These are phyloP conservation scores for Xylona heveae DNA, from an alignment of 495 filamentous ascomycete genomes.

Conservation along the genomic window DNA sequence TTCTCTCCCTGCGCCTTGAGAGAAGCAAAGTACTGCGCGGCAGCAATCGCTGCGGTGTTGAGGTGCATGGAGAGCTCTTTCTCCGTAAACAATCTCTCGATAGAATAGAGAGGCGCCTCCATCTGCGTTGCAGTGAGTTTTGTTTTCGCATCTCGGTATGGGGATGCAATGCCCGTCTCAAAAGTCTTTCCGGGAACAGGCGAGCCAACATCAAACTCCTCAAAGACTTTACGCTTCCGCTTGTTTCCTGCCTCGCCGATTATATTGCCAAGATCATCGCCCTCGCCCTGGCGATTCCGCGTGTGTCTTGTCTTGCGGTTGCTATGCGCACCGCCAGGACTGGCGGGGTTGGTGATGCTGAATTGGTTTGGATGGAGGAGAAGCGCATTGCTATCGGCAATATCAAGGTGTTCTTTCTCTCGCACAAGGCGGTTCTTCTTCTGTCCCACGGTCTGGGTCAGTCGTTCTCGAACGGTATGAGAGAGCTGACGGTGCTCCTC, in stretches of 20 bases:
- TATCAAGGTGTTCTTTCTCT: slow-evolving; percentile 79
- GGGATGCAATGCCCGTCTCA: not conserved
- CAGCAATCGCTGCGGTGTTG: slow-evolving; percentile 17
- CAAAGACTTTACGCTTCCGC: slow-evolving; percentile 1
- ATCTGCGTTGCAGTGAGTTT: slow-evolving; percentile 2
- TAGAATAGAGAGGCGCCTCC: slow-evolving; percentile 14
- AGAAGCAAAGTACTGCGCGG: slow-evolving; percentile 16
- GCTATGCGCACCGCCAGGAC: slow-evolving; percentile 4
- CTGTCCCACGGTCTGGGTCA: slow-evolving; percentile 52
- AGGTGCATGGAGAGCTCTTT: slow-evolving; percentile 9
- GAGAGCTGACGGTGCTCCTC: slow-evolving; percentile 65
- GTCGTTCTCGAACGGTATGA: slow-evolving; percentile 59
- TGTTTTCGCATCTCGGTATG: slow-evolving; percentile 1
- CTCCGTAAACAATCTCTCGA: slow-evolving; percentile 7
- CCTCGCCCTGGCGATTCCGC: slow-evolving; percentile 1
- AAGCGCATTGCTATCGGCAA: slow-evolving; percentile 69
- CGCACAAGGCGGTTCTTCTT: slow-evolving; percentile 58
- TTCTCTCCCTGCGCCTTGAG: slow-evolving; percentile 9
- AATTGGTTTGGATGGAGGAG: slow-evolving; percentile 82
- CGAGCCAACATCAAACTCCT: slow-evolving; percentile 2
- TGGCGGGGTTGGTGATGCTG: slow-evolving; percentile 7
- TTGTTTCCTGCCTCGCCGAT: slow-evolving; percentile 2
- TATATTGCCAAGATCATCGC: not conserved
- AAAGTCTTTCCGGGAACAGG: not conserved
- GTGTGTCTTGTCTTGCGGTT: slow-evolving; percentile 6